Conservation (phyloP, 2,329 filamentous ascomycete genomes). For the Lecanoromycetidae sp. region DNA sequence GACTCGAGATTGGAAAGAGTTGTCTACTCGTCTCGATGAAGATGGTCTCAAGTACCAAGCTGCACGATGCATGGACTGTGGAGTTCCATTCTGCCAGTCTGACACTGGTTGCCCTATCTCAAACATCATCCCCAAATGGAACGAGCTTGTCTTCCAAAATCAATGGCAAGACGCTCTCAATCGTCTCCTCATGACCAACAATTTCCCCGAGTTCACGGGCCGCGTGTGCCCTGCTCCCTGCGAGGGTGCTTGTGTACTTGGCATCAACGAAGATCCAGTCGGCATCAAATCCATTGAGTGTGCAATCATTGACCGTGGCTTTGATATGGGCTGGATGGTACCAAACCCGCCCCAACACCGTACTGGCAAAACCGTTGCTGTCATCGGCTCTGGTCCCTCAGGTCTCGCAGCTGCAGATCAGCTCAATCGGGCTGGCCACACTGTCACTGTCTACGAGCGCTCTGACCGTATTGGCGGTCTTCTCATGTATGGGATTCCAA, state of each 20-base stretch:
- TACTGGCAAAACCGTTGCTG: constrained; percentile 74
- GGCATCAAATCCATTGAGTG: constrained; percentile 98
- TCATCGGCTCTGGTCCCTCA: constrained; percentile 85
- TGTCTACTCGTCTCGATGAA: constrained; percentile 75
- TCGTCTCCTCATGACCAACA: constrained; percentile 88
- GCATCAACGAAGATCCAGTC: constrained; percentile 93
- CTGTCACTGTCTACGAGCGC: constrained; percentile 83
- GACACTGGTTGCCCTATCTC: constrained; percentile 91
- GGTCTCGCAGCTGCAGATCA: constrained; percentile 87
- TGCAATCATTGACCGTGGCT: constrained; percentile 92
- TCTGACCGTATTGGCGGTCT: constrained; percentile 81
- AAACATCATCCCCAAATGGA: constrained; percentile 98
- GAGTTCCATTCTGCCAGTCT: constrained; percentile 95
- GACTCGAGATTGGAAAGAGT: constrained; percentile 85
- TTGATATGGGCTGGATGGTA: constrained; percentile 97
- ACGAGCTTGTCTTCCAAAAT: constrained; percentile 61
- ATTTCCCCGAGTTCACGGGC: constrained; percentile 96
- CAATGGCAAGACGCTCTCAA: constrained; percentile 90
- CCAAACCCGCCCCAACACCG: constrained; percentile 65
- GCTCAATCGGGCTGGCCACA: constrained; percentile 83
- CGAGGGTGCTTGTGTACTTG: constrained; percentile 88
- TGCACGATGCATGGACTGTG: constrained; percentile 96
- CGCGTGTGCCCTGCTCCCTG: constrained; percentile 95
- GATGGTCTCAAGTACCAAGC: constrained; percentile 95
- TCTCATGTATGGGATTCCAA: constrained; percentile 96